These are phyloP conservation scores for Nicotiana otophora DNA, from an alignment of 257 asterid genomes.

Conservation along the genomic window DNA sequence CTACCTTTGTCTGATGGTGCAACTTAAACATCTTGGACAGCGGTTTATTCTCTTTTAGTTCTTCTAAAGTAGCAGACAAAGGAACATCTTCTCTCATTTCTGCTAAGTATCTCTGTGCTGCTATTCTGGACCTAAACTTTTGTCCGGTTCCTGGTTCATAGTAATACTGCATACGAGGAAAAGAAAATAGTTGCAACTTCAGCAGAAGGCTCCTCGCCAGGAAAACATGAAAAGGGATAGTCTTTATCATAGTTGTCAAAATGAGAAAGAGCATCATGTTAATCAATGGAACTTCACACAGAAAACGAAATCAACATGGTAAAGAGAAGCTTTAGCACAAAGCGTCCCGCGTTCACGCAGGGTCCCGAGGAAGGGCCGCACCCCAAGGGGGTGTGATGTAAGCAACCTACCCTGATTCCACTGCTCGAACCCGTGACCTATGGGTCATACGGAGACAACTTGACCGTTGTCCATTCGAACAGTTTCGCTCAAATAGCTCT, in stretches of 20 bases:
- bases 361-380: too few species aligned
- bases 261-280: background rate
- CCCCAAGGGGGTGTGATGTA: too few species aligned
- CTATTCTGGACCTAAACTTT: constrained; percentile 57
- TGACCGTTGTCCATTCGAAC: too few species aligned
- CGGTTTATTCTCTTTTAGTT: constrained; percentile 48
- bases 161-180: constrained; percentile 46
- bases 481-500: background rate
- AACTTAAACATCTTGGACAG: constrained; percentile 48
- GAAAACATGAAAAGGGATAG: background rate
- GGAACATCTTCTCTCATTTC: constrained; percentile 48
- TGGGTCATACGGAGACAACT: too few species aligned
- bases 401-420: too few species aligned
- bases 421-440: too few species aligned
- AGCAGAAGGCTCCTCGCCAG: background rate
- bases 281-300: background rate
- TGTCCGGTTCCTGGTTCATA: constrained; percentile 73
- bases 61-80: constrained; percentile 40
- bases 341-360: too few species aligned
- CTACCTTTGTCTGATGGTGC: constrained; percentile 40
- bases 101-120: constrained; percentile 51
- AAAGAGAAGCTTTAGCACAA: too few species aligned
- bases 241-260: background rate
- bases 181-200: background rate
- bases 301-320: background rate